Evolutionary conservation across 176 grass and related monocot species (phyloP), one percentile per base, ranked within the genome.

Genomic region (Juncus inflexus): DNA sequence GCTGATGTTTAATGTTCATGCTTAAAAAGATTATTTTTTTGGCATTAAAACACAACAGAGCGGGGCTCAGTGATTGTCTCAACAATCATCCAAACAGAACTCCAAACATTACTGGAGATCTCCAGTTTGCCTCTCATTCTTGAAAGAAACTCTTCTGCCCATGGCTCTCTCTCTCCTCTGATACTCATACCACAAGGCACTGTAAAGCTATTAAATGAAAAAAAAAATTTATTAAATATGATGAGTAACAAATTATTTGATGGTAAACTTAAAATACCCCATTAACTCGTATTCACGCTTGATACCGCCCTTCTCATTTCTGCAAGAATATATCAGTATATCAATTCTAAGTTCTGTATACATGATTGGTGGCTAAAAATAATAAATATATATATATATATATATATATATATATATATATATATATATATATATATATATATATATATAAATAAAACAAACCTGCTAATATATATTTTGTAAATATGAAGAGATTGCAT

Each of bases 401-500:
- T 42, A 3, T 1, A 4, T 70, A n/a, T n/a, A 13, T 1, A 53
- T 11, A 10, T 42, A 3, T 1, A 4, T 70, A n/a, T n/a, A 13
- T 1, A 53, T 11, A 10, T 42, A 3, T 1, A 4, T 70, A n/a
- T n/a, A n/a, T n/a, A n/a, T n/a, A n/a, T n/a, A n/a, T n/a, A 13
- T 1, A 53, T 11, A 10, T 42, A 3, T 1, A 4, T 70, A n/a
- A 14, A 12, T 58, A 36, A 52, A 60, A 36, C 69, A 60, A 86
- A 91, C 83, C 80, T 86, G 64, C 70, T 37, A 47, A 83, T 67
- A 71, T 67, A 91, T 73, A 91, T 69, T 74, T 81, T 87, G 60
- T 78, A 97, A 50, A 91, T 89, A 65, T 91, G 79, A 41, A 97
- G 67, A 83, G 84, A 78, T 45, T 89, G 85, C 19, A 69, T 68